Evolutionary conservation across 2,329 filamentous ascomycete species (phyloP), one percentile per base, ranked within the genome.

Genomic region (Penicillium sp.): DNA sequence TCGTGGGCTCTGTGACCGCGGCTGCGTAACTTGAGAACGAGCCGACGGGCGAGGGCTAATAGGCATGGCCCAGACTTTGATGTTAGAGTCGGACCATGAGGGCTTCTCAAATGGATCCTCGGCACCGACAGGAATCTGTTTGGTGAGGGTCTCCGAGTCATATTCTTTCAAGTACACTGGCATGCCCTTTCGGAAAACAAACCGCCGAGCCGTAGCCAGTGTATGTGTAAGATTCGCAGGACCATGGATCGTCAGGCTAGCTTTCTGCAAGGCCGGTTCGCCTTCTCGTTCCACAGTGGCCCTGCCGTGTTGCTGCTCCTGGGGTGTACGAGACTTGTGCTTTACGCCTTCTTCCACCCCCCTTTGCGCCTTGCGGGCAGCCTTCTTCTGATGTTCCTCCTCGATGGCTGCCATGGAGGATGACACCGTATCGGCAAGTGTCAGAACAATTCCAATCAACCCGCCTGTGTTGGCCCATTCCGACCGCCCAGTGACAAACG

Each of bases 11-110:
- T 67, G 66, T 6, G 66, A 59, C 43, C 50, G 55, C 8, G 61
- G 54, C 13, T 52, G 16, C 20, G 74, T 66, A n/a, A 63, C 64
- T 37, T 59, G 67, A 26, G 70, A 60, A 7, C 45, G 57, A 20
- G 57, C 43, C 3, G 63, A 54, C 8, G 47, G 57, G 8, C 7
- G 4, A 13, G 57, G 61, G 49, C 48, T 69, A 38, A 89, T 74
- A 0, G 89, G 83, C 67, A 97, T 80, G 44, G 90, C 87, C 93
- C 93, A 97, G 1, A 97, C 89, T 56, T 86, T 85, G 54, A 97
- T 85, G 60, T 87, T 86, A 11, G 84, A 79, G 71, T 97, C 93
- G 56, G 84, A 73, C 82, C 85, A 96, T 48, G 90, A 86, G 0
- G 92, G 89, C 31, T 78, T 71, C 44, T 72, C 72, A 29, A 67